Conservation (phyloP, 805 yeast species). For the Lipomyces starkeyi region DNA sequence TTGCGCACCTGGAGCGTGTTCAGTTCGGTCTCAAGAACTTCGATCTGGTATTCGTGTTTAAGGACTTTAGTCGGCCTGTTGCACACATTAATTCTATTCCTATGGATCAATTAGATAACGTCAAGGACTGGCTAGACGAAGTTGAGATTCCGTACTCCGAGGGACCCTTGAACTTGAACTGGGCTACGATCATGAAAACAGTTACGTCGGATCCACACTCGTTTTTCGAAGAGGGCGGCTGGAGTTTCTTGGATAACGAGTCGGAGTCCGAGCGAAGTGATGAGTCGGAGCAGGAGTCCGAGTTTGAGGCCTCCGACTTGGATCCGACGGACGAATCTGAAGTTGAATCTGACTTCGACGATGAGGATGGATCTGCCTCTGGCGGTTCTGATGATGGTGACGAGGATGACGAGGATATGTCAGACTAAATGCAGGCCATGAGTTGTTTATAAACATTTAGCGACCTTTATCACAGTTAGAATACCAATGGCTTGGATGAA, state of each 20-base stretch:
- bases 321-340: conserved; percentile 37
- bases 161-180: conserved; percentile 93
- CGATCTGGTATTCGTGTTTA: conserved; percentile 94
- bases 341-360: conserved; percentile 23
- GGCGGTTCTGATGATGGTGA: conserved; percentile 34
- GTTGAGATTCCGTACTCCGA: conserved; percentile 95
- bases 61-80: conserved; percentile 85
- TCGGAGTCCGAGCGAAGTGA: conserved; percentile 77
- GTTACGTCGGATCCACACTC: conserved; percentile 90
- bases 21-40: conserved; percentile 96
- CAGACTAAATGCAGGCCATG: conserved; percentile 10
- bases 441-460: not conserved
- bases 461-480: not conserved
- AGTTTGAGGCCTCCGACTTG: conserved; percentile 54
- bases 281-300: conserved; percentile 70
- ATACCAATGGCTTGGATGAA: not conserved
- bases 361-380: conserved; percentile 20
- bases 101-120: conserved; percentile 86
- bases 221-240: conserved; percentile 93
- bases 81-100: conserved; percentile 95
- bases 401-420: conserved; percentile 42
- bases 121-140: conserved; percentile 96
- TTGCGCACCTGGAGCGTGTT: conserved; percentile 95
- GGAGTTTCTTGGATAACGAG: conserved; percentile 90
- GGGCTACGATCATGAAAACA: conserved; percentile 95